Base-by-base conservation (phyloP, 2,329 filamentous ascomycete genomes). In the Colletotrichum lupini region DNA sequence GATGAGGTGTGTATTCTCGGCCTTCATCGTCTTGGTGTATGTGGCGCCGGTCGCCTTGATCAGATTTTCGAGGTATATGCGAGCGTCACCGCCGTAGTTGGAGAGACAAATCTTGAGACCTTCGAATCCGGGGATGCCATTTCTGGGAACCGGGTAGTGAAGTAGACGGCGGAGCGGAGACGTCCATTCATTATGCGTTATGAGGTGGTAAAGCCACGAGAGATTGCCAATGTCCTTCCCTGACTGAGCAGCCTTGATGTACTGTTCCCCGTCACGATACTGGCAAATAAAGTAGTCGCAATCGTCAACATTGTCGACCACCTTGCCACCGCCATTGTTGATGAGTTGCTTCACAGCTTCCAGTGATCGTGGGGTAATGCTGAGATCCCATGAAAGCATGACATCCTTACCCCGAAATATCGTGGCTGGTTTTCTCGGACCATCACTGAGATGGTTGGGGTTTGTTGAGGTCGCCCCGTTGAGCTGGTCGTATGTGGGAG, bases 21-120 rank as follows among this genome's bases (percentile, higher is more conserved):
- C 91, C 82, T 95, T 97, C 91, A 99, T 94, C 0, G 95, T 97
- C 84, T 97, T 97, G 35, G 97, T 99, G 80, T 95, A 98, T 74
- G 93, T 92, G 9, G 94, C 96, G 19, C 97, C 97, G 19, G 93
- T 88, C 28, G 95, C 95, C 73, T 87, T 91, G 77, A 98, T 93
- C 49, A 99, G 88, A 77, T 98, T 98, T 82, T 98, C 95, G 5
- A 99, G 88, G 79, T 98, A 99, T 65, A 95, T 92, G 59, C 97
- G 92, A 19, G 97, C 95, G 82, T 99, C 97, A 37, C 97, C 97
- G 58, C 95, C 95, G 80, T 99, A 99, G 82, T 98, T 99, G 6
- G 97, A 98, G 6, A 99, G 88, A 70, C 95, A 98, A 78, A 99
- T 97, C 64, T 89, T 91, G 81, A 93, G 87, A 8, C 89, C 86